Conservation (phyloP, 83 land plant genomes). For the Thuja plicata region DNA sequence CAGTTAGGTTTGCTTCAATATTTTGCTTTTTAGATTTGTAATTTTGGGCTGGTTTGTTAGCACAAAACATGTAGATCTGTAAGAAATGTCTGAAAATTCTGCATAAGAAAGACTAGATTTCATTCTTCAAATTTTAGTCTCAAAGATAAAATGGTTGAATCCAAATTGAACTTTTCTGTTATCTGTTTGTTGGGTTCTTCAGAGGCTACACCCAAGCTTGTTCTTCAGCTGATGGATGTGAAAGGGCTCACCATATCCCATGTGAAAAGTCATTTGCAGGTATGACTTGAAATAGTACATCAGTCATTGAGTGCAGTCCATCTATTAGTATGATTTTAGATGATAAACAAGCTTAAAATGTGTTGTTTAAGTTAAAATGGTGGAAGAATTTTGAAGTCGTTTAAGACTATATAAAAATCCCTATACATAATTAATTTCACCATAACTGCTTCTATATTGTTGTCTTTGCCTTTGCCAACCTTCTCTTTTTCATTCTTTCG, state of each 20-base stretch:
- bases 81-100: background rate
- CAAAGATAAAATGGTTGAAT: no score
- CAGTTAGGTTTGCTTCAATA: background rate
- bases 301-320: background rate
- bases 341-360: no score
- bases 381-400: background rate
- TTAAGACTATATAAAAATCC: no score
- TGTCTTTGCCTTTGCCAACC: no score
- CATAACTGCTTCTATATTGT: no score
- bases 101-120: background rate
- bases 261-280: slow-evolving; percentile 74
- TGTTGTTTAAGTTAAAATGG: no score
- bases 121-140: no score
- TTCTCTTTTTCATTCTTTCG: background rate
- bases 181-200: slow-evolving; percentile 21
- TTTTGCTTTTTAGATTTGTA: background rate
- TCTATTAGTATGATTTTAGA: no score
- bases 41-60: background rate
- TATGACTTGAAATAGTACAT: slow-evolving; percentile 1
- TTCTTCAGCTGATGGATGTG: slow-evolving; percentile 55
- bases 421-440: background rate
- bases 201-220: slow-evolving; percentile 67
- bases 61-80: background rate
- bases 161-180: background rate
- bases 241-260: slow-evolving; percentile 61